Conservation (phyloP, 805 yeast species). For the Myxozyma vanderwaltii region DNA sequence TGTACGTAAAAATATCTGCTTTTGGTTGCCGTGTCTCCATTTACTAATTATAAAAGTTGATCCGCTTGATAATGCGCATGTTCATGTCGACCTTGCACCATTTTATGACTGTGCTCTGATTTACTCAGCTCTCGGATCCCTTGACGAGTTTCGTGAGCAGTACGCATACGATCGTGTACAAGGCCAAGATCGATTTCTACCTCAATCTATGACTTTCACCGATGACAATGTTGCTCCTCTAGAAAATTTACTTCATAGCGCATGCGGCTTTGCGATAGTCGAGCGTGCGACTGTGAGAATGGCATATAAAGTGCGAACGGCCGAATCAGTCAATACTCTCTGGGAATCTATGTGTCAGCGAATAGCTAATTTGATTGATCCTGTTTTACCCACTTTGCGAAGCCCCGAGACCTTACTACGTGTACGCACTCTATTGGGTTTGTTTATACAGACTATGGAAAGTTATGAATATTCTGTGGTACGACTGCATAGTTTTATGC, state of each 20-base stretch:
- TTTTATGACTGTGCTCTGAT: conserved; percentile 82
- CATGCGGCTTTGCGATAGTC: conserved; percentile 74
- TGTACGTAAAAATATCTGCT: conserved; percentile 8
- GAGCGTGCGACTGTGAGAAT: conserved; percentile 66
- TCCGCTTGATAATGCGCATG: conserved; percentile 51
- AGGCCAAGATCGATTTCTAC: conserved; percentile 68
- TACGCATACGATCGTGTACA: conserved; percentile 71
- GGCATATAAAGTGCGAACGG: conserved; percentile 63
- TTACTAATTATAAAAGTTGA: conserved; percentile 39
- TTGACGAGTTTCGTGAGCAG: conserved; percentile 60
- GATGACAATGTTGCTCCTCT: conserved; percentile 44
- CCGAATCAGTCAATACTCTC: conserved; percentile 65
- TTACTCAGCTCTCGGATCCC: conserved; percentile 69
- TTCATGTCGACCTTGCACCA: conserved; percentile 64
- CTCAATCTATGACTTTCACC: conserved; percentile 55
- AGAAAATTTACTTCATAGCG: conserved; percentile 58
- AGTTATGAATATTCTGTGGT: conserved; percentile 60
- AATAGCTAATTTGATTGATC: conserved; percentile 36
- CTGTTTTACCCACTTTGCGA: conserved; percentile 45
- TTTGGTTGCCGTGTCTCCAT: background rate
- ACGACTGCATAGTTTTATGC: conserved; percentile 62
- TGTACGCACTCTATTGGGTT: conserved; percentile 66
- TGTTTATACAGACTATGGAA: conserved; percentile 74
- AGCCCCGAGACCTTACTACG: conserved; percentile 47
- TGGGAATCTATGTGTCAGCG: conserved; percentile 66